phyloP scores from a whole-genome alignment of 495 filamentous ascomycete genomes.

The Symbiotaphrina buchneri region DNA sequence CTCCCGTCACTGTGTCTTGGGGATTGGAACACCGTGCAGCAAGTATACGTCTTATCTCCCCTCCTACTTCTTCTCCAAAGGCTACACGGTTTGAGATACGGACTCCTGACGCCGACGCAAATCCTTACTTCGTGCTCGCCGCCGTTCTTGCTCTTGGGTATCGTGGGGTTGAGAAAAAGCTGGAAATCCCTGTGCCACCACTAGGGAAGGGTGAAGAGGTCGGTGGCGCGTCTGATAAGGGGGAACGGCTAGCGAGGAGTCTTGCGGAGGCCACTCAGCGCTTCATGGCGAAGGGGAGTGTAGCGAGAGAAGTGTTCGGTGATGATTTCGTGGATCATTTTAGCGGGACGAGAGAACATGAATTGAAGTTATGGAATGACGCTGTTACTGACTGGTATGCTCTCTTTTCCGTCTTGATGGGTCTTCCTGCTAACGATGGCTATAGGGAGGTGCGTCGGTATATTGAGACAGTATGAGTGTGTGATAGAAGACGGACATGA shows the following conservation, averaged over 20 bases:
- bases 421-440: neutral
- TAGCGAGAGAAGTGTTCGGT: slow-evolving; percentile 80
- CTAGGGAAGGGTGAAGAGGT: slow-evolving; percentile 66
- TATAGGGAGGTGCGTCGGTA: slow-evolving; percentile 26
- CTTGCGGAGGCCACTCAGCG: slow-evolving; percentile 58
- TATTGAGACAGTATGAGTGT: slow-evolving; percentile 23
- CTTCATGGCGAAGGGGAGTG: slow-evolving; percentile 52
- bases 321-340: slow-evolving; percentile 93
- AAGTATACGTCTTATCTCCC: slow-evolving; percentile 70
- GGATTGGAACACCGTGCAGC: slow-evolving; percentile 87
- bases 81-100: slow-evolving; percentile 85
- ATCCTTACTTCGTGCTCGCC: slow-evolving; percentile 71
- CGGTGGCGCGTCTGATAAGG: slow-evolving; percentile 39
- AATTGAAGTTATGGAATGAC: slow-evolving; percentile 80
- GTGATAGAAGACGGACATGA: neutral
- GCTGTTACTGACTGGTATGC: slow-evolving; percentile 82
- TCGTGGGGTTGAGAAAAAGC: slow-evolving; percentile 74
- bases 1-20: slow-evolving; percentile 92
- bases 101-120: slow-evolving; percentile 76
- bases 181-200: slow-evolving; percentile 62
- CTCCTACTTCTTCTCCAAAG: slow-evolving; percentile 58
- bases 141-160: slow-evolving; percentile 71
- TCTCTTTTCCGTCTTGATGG: neutral
- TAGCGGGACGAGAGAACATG: slow-evolving; percentile 80
- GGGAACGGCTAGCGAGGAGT: slow-evolving; percentile 53